Base-by-base conservation (phyloP, 257 asterid genomes). In the Petunia secreta region DNA sequence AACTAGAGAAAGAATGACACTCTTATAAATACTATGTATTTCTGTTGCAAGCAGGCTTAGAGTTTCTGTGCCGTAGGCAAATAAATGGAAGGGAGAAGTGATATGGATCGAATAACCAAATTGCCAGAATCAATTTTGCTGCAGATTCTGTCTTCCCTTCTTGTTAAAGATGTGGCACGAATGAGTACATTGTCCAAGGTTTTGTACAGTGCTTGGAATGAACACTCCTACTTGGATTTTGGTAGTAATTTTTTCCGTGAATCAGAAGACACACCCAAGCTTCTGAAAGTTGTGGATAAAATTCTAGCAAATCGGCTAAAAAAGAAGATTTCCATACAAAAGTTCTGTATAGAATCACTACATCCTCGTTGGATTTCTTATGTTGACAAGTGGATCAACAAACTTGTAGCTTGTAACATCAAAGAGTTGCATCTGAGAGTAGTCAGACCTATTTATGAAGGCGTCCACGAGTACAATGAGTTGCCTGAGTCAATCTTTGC, bases 401-500 rank as follows among this genome's bases (percentile, higher is more conserved):
- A 6, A 37, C 59, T 79, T 5, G 3, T 65, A 5, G 14, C 8
- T 10, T 64, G n/a, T 8, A 75, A 15, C 3, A 65, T 38, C 66
- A 65, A 52, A 53, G 82, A 64, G 15, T 65, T 64, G 55, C 39
- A 14, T 4, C 44, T 79, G 4, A 4, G 13, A 10, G 54, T 79
- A 8, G 9, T 3, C 67, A 41, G 34, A 2, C 14, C 5, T 63
- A 2, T 7, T 65, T 15, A 3, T 16, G 34, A 3, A 60, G 65
- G 14, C 10, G 34, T 2, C 10, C 41, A 0, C 41, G 39, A 5
- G 2, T 7, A 34, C 8, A 15, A 38, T n/a, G n/a, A n/a, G 0
- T 38, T 65, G 63, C 66, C 82, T 0, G 63, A 79, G 3, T 53
- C n/a, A 8, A 48, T 79, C 3, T 79, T 48, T 79, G 39, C 40